Evolutionary conservation across 345 rosid species (phyloP).

Genomic region (Linum tenue): DNA sequence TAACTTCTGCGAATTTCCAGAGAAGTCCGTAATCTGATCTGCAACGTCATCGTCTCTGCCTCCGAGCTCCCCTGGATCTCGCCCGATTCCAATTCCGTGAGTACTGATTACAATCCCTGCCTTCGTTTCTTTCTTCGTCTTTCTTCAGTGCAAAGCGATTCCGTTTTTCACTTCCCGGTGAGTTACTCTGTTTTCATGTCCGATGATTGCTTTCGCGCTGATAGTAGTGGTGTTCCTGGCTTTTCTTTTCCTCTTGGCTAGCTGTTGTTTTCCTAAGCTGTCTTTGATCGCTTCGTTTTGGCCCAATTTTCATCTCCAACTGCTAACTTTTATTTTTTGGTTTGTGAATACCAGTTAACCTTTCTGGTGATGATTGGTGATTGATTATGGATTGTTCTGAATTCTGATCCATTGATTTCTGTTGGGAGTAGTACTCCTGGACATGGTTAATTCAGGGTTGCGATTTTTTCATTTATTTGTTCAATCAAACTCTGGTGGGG

Average conservation of each 20-base stretch:
- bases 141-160: neutral
- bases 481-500: too few species aligned
- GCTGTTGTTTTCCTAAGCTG: neutral
- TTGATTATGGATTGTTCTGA: conserved; percentile 1
- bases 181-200: too few species aligned
- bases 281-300: neutral
- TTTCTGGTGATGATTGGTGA: neutral
- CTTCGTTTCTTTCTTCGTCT: neutral
- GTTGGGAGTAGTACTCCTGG: neutral
- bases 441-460: neutral
- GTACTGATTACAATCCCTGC: neutral
- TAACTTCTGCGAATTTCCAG: conserved; percentile 3
- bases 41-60: conserved; percentile 10
- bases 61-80: conserved; percentile 21
- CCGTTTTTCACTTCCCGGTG: neutral
- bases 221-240: neutral
- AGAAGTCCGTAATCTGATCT: conserved; percentile 17
- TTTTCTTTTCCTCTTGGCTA: neutral
- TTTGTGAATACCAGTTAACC: neutral
- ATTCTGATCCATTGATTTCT: neutral
- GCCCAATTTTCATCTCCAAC: neutral
- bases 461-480: too few species aligned
- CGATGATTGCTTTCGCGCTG: too few species aligned
- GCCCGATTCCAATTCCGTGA: conserved; percentile 12
- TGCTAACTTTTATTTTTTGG: conserved; percentile 1